Evolutionary conservation across 371 early-diverging fungal species (phyloP), one percentile per base, ranked within the genome.

Genomic region (Synchytrium microbalum): DNA sequence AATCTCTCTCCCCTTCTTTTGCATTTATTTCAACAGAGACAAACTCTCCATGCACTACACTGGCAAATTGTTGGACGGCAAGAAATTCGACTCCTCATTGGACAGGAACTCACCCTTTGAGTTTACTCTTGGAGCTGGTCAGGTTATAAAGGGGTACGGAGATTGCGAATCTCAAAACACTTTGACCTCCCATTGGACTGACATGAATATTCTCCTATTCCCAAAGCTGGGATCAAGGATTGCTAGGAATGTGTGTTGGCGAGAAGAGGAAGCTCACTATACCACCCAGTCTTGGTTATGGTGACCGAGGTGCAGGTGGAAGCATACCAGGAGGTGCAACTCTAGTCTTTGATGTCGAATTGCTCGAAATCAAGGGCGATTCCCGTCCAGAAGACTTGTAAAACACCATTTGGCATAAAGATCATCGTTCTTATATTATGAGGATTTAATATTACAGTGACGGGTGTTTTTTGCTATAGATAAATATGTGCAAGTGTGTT

Each of bases 171-270:
- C 52, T 16, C 52, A 51, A 51, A 51, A 51, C 52, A 51, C n/a
- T 51, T 51, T n/a, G 16, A 51, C n/a, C 16, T 51, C 16, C 16
- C 52, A 51, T n/a, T 51, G 16, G n/a, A 51, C 52, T n/a, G 16
- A 51, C 58, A 29, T 32, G 3, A 46, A 25, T 3, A 1, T 1
- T 13, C 26, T 14, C 8, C 2, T 1, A 24, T 60, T 60, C 23
- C 10, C 25, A 72, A 74, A 87, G 91, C 16, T 89, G 91, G 90
- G 92, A 92, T 64, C 79, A 86, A 69, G 93, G 92, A 32, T 72
- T 93, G 63, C 61, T 78, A 51, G 84, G 84, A 58, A 93, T 93
- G 93, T 90, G 90, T 51, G 73, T 88, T 63, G 92, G 93, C 46
- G 91, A 91, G 72, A 87, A 91, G 76, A 79, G 92, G 58, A 83